Evolutionary conservation across 1,139 yeast genomes (phyloP).

Genomic region (Hanseniaspora uvarum): DNA sequence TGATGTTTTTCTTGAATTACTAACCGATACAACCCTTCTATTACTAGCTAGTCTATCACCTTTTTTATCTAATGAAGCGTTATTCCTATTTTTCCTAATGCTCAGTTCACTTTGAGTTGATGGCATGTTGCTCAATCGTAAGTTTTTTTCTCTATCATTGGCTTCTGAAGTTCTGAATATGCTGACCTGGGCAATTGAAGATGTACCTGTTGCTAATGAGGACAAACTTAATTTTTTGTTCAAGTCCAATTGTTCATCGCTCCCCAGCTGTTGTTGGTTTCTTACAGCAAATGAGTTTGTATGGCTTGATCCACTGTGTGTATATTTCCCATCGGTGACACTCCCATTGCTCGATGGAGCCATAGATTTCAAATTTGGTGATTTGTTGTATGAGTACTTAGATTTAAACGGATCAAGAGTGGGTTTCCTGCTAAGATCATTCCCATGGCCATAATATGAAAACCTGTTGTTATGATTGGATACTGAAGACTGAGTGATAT

Average conservation of each 20-base stretch:
- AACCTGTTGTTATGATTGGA: neutral
- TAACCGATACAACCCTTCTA: conserved; percentile 1
- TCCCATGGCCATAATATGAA: neutral
- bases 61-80: neutral
- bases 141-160: neutral
- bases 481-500: neutral
- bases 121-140: neutral
- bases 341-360: conserved; percentile 2
- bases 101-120: neutral
- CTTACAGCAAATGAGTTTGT: conserved; percentile 2
- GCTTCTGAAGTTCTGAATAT: conserved; percentile 10
- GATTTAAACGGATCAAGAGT: conserved; percentile 8
- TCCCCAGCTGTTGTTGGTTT: neutral
- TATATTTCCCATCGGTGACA: conserved; percentile 2
- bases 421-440: conserved; percentile 6
- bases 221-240: conserved; percentile 11
- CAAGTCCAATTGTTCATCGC: conserved; percentile 1
- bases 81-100: conserved; percentile 4
- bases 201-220: conserved; percentile 14
- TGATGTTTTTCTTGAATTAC: neutral
- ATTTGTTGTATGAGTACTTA: neutral
- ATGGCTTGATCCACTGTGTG: conserved; percentile 12
- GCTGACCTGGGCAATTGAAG: conserved; percentile 16
- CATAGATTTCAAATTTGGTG: conserved; percentile 3
- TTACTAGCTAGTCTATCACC: neutral